phyloP scores from a whole-genome alignment of 495 filamentous ascomycete genomes.

The Neurospora tetraspora region DNA sequence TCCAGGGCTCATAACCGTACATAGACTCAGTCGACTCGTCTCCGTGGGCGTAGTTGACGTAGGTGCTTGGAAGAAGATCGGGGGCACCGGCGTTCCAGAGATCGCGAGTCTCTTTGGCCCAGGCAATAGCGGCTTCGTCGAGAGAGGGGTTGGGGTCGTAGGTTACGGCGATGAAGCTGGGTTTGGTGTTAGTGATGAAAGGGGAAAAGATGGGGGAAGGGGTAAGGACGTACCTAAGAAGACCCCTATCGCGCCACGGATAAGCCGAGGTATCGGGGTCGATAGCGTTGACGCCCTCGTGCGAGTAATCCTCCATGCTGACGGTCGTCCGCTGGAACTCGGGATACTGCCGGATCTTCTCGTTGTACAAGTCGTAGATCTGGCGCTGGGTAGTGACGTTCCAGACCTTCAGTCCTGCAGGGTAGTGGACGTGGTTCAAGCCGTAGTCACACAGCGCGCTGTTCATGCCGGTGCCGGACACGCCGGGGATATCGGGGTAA shows the following conservation, averaged over 20 bases:
- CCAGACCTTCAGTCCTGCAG: conserved; percentile 36
- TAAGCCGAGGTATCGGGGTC: conserved; percentile 28
- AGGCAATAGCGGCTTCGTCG: not conserved
- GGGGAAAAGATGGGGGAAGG: not conserved
- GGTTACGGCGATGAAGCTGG: not conserved
- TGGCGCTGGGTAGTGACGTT: conserved; percentile 32
- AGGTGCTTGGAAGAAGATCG: conserved; percentile 12
- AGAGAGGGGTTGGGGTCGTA: not conserved
- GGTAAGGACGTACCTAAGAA: not conserved
- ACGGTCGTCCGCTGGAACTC: conserved; percentile 32
- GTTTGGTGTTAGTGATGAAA: not conserved
- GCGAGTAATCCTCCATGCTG: conserved; percentile 48
- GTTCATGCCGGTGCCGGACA: conserved; percentile 29
- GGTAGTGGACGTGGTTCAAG: conserved; percentile 39
- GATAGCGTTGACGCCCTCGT: conserved; percentile 34
- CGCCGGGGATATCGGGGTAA: conserved; percentile 35
- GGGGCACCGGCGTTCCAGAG: conserved; percentile 5
- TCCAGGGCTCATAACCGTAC: conserved; percentile 37
- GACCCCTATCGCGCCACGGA: conserved; percentile 22
- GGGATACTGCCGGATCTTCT: conserved; percentile 9
- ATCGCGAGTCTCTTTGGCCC: not conserved
- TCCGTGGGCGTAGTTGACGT: conserved; percentile 28
- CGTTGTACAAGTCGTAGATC: conserved; percentile 32
- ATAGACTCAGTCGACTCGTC: conserved; percentile 22
- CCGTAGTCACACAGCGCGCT: conserved; percentile 38